Evolutionary conservation across 306 rosid species (phyloP), one percentile per base, ranked within the genome.

Genomic region (Aeschynomene evenia): DNA sequence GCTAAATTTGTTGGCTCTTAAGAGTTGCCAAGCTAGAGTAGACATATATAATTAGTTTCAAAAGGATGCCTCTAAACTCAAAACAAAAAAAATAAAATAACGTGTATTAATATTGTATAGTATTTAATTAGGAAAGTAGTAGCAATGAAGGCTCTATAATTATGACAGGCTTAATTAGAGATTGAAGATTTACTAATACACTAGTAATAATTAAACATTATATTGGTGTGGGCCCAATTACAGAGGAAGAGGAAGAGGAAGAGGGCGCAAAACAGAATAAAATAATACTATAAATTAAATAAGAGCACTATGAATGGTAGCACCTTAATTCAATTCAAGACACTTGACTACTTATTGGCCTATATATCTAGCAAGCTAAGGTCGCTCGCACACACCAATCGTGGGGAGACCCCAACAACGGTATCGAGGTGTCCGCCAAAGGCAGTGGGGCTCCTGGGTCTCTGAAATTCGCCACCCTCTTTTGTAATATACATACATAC

Each of bases 391-490:
- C 34, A 66, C 23, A 23, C 53, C 24, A 61, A 61, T 28, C 72
- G 85, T 87, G 93, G 88, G 82, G 2, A 82, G 89, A 70, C 85
- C 88, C 19, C 93, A 85, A 52, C 84, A 85, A 58, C 84, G 89
- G 21, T 87, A 85, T 66, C 79, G 93, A 22, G 93, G 93, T 29
- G 93, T 87, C 13, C 86, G 93, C 20, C 93, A 85, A 68, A 76
- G 89, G 70, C 89, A 87, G 2, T 87, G 92, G 92, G 92, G 92
- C 62, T 87, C 92, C 11, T 87, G 92, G 92, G 92, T 87, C 78
- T 87, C 92, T 31, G 92, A 87, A 72, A 87, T 87, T 72, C 92
- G 92, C 48, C 82, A 78, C 52, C 82, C 82, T 51, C 73, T 72
- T 45, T 50, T 78, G 82, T 78, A 78, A 6, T 34, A 34, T n/a